Conservation (phyloP, 495 filamentous ascomycete genomes). For the Halenospora varia region DNA sequence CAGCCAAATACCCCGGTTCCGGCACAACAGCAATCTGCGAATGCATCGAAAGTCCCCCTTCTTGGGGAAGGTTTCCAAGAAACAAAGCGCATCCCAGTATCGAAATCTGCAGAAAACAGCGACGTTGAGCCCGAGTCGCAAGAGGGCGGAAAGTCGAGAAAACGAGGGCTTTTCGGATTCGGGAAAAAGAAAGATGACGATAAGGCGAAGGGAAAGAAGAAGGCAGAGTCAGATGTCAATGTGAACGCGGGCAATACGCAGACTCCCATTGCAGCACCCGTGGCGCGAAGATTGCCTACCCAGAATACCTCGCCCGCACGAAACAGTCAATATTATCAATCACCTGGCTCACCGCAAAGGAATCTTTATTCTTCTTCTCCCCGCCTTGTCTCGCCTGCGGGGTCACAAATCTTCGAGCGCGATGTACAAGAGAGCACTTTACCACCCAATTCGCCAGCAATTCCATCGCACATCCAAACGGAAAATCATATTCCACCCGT, state of each 20-base stretch:
- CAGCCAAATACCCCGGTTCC: constrained; percentile 19
- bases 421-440: constrained; percentile 73
- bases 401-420: constrained; percentile 89
- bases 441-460: constrained; percentile 65
- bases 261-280: constrained; percentile 19
- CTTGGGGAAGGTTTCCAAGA: constrained; percentile 32
- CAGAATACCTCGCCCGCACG: constrained; percentile 27
- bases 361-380: constrained; percentile 53
- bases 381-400: constrained; percentile 59
- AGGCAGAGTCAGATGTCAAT: constrained; percentile 12
- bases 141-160: constrained; percentile 39
- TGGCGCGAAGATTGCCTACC: constrained; percentile 3
- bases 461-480: constrained; percentile 82
- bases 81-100: constrained; percentile 9
- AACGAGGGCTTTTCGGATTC: constrained; percentile 54
- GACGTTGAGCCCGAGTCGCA: constrained; percentile 15
- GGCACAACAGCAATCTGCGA: constrained; percentile 4
- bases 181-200: constrained; percentile 61
- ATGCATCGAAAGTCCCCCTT: constrained; percentile 15
- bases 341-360: constrained; percentile 43
- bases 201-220: constrained; percentile 34
- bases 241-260: constrained; percentile 3
- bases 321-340: constrained; percentile 41
- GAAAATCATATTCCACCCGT: constrained; percentile 92
- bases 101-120: constrained; percentile 21